Evolutionary conservation across 257 asterid species (phyloP), one percentile per base, ranked within the genome.

Genomic region (Nemophila menziesii): DNA sequence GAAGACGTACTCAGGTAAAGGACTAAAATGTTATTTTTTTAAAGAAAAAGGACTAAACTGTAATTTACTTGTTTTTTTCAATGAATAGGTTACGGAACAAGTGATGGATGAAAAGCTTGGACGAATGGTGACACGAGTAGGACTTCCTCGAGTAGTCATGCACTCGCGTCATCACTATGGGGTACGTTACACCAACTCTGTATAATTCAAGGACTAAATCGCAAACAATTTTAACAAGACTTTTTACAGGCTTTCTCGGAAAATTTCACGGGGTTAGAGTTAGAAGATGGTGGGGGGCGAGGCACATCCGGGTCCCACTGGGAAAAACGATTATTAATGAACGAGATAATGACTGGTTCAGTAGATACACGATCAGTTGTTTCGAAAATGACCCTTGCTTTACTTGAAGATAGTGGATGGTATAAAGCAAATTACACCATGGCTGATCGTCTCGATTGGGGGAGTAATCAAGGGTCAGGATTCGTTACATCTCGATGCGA

Each of bases 241-340:
- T 44, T 46, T 26, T 61, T 20, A 22, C 75, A 86, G 96, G 92
- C 94, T 17, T 86, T 82, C 77, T 86, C 93, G 11, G 82, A 62
- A 65, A 86, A 86, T 73, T 72, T 86, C 67, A 86, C 93, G 52
- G 96, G 96, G 47, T 70, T 86, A 67, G 96, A 86, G 79, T 80
- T 86, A 50, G 96, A 86, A 79, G 96, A 86, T 66, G 96, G 96
- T 39, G 96, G 96, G 21, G 96, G 96, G 33, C 94, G 96, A 16
- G 96, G 96, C 48, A 86, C 96, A 49, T 82, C 96, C 66, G 96
- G 96, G 24, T 86, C 96, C 38, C 96, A 86, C 60, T 86, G 96
- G 96, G 96, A 86, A 79, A 86, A 86, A 67, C 70, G 96, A 61
- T 92, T 86, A 43, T 52, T 86, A 58, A 86, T 86, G 96, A 82